These are phyloP conservation scores for Scheffersomyces titani DNA, from an alignment of 1,139 yeast species.

Conservation along the genomic window DNA sequence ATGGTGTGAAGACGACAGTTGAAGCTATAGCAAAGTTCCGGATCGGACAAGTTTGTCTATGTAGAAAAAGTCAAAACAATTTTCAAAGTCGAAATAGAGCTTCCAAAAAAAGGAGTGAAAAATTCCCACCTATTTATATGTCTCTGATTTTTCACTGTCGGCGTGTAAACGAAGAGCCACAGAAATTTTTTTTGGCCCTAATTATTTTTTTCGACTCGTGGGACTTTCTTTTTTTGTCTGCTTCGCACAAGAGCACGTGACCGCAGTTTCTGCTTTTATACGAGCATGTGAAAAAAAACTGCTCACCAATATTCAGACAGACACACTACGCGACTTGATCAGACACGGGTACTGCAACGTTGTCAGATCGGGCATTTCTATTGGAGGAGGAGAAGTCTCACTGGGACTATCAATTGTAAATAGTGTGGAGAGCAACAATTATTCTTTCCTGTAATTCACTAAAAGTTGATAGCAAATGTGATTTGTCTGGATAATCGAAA, in stretches of 20 bases:
- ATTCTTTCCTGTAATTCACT: neutral
- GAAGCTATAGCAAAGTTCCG: neutral
- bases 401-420: neutral
- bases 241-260: conserved; percentile 1
- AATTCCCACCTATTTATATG: neutral
- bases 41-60: neutral
- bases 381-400: neutral
- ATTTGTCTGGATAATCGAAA: neutral
- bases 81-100: neutral
- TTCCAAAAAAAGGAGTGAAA: neutral
- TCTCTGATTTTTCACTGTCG: neutral
- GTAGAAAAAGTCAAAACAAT: neutral
- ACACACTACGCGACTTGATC: neutral
- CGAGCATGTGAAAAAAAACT: neutral
- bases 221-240: neutral
- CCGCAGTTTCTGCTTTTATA: neutral
- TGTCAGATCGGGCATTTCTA: neutral
- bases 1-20: neutral
- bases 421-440: neutral
- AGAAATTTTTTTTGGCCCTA: neutral
- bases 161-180: conserved; percentile 1
- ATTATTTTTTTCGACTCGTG: neutral
- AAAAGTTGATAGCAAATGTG: neutral
- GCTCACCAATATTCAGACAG: neutral
- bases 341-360: neutral